Conservation (phyloP, 2,329 filamentous ascomycete genomes). For the Verruconis gallopava region DNA sequence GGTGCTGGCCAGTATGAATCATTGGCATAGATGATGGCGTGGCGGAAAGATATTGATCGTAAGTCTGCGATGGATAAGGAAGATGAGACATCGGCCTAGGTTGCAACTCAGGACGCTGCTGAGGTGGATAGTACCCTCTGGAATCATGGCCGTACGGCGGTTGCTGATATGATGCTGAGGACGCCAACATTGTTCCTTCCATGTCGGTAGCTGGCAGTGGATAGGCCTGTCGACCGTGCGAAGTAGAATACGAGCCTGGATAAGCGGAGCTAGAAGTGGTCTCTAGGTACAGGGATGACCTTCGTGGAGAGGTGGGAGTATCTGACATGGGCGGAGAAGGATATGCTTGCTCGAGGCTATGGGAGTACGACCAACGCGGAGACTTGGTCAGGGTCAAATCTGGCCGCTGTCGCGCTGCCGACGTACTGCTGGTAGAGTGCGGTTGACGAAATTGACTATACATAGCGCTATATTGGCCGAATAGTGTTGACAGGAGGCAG, state of each 20-base stretch:
- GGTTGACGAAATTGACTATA: conserved; percentile 26
- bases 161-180: conserved; percentile 3
- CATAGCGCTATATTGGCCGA: conserved; percentile 22
- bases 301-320: conserved; percentile 31
- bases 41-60: neutral
- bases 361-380: conserved; percentile 22
- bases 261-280: conserved; percentile 1
- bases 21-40: neutral
- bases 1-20: neutral
- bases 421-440: conserved; percentile 22
- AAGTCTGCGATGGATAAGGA: neutral
- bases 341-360: conserved; percentile 26
- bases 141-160: conserved; percentile 5
- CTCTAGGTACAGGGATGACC: conserved; percentile 15
- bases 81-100: conserved; percentile 1
- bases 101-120: conserved; percentile 6
- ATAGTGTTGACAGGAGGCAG: neutral
- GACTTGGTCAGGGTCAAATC: conserved; percentile 23
- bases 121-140: conserved; percentile 2
- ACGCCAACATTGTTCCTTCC: conserved; percentile 4
- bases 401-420: conserved; percentile 24
- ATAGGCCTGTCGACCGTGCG: neutral
- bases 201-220: neutral
- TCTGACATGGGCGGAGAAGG: conserved; percentile 40
- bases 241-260: neutral